Percentiles rank a stretch among this genome's conserved stretches.
phyloP scores from a whole-genome alignment of 148 eudicot genomes.

The Oxyria digyna region DNA sequence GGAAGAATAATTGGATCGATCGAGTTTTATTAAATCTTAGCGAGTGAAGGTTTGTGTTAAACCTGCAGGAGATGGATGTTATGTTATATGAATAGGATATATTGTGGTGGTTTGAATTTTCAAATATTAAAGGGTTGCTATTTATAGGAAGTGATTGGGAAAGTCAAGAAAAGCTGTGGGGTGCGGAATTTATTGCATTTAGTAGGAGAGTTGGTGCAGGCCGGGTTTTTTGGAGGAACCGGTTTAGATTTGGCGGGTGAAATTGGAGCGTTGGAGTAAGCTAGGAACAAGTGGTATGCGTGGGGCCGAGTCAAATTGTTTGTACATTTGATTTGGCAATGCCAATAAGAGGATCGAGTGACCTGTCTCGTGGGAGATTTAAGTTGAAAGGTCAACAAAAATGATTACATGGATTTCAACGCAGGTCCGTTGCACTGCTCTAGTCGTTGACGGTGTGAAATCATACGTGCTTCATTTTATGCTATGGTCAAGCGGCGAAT shows the following conservation, averaged over 20 bases:
- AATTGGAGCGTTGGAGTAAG: not conserved
- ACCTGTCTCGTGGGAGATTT: not conserved
- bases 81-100: no score
- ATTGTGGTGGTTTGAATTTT: not conserved
- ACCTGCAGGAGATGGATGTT: no score
- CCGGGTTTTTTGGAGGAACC: not conserved
- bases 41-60: no score
- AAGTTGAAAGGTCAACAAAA: not conserved
- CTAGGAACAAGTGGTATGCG: not conserved
- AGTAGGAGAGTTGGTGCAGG: not conserved
- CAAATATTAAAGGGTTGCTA: not conserved
- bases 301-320: not conserved
- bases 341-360: not conserved
- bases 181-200: not conserved
- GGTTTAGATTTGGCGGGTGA: not conserved
- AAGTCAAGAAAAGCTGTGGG: not conserved
- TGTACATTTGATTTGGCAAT: no score
- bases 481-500: not conserved
- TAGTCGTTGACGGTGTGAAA: not conserved
- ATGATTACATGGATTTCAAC: not conserved
- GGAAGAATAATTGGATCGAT: no score
- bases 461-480: not conserved
- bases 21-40: no score
- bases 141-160: not conserved
- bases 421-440: not conserved